A percentile compares a stretch with the other conserved stretches of the same genome.
Evolutionary conservation across 2,329 filamentous ascomycete species (phyloP).

Genomic region (Fusarium buxicola): DNA sequence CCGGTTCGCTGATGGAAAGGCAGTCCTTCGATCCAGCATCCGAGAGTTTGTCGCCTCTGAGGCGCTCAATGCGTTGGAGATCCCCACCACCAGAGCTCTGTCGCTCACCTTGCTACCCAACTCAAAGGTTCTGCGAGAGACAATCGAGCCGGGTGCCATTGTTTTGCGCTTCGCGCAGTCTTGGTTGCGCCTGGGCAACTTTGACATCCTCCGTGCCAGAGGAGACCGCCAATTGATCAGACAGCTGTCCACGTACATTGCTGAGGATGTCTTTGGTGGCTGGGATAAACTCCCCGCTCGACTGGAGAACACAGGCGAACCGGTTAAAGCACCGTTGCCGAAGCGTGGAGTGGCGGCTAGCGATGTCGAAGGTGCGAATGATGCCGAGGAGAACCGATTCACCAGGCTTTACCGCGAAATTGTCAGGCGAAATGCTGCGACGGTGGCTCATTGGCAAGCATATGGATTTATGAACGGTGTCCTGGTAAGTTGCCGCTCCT

Average conservation of each 20-base stretch:
- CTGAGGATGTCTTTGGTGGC: slow-evolving; percentile 86
- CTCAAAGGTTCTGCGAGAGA: slow-evolving; percentile 80
- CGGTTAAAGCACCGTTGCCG: slow-evolving; percentile 55
- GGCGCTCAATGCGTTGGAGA: slow-evolving; percentile 83
- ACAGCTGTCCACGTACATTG: slow-evolving; percentile 82
- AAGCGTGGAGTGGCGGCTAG: slow-evolving; percentile 65
- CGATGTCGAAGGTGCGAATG: slow-evolving; percentile 73
- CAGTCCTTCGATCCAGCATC: slow-evolving; percentile 91
- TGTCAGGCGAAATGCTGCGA: slow-evolving; percentile 83
- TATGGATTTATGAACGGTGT: slow-evolving; percentile 99
- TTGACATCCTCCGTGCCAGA: slow-evolving; percentile 87
- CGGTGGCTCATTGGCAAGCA: slow-evolving; percentile 94
- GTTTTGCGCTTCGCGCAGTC: slow-evolving; percentile 90
- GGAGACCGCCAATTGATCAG: slow-evolving; percentile 82
- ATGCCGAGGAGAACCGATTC: slow-evolving; percentile 85
- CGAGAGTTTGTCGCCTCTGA: slow-evolving; percentile 95
- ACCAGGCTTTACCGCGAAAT: slow-evolving; percentile 89
- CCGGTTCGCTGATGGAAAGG: slow-evolving; percentile 94
- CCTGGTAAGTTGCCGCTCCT: slow-evolving; percentile 56
- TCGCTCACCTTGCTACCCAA: slow-evolving; percentile 82
- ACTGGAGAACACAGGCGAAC: slow-evolving; percentile 63
- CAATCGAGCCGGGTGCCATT: slow-evolving; percentile 88
- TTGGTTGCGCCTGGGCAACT: slow-evolving; percentile 95
- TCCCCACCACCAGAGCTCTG: slow-evolving; percentile 88
- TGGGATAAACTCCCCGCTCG: slow-evolving; percentile 85